Evolutionary conservation across 495 filamentous ascomycete genomes (phyloP).

Genomic region (Trichoderma reesei): DNA sequence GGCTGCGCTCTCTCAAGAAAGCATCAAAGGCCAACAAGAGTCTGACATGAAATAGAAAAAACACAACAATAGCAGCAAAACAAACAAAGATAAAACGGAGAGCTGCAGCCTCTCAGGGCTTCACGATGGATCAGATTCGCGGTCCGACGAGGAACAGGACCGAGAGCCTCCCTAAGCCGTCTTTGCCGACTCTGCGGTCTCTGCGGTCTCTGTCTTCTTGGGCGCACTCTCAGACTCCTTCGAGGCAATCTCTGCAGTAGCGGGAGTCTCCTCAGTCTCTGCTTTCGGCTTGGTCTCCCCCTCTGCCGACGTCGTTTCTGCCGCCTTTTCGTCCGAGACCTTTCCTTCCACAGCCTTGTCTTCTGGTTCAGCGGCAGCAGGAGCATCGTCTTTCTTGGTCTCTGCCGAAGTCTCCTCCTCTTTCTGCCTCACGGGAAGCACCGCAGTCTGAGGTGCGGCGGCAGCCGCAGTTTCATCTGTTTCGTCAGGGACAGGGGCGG

Average conservation of each 20-base stretch:
- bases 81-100: not conserved
- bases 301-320: not conserved
- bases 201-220: not conserved
- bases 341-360: constrained; percentile 13
- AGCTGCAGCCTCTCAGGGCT: not conserved
- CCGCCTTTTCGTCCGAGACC: not conserved
- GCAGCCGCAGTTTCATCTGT: not conserved
- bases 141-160: not conserved
- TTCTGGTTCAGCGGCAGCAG: not conserved
- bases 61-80: not conserved
- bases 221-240: not conserved
- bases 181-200: not conserved
- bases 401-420: not conserved
- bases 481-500: not conserved
- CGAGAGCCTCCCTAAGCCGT: not conserved
- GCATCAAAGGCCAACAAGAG: not conserved
- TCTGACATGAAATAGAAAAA: no score
- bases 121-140: not conserved
- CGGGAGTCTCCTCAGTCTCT: not conserved
- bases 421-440: not conserved
- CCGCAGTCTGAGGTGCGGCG: not conserved
- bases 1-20: not conserved
- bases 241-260: not conserved
- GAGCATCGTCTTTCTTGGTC: not conserved
- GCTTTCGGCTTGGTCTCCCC: not conserved